Base-by-base conservation (phyloP, 352 stramenopile genomes). In the Phytophthora foliorum region DNA sequence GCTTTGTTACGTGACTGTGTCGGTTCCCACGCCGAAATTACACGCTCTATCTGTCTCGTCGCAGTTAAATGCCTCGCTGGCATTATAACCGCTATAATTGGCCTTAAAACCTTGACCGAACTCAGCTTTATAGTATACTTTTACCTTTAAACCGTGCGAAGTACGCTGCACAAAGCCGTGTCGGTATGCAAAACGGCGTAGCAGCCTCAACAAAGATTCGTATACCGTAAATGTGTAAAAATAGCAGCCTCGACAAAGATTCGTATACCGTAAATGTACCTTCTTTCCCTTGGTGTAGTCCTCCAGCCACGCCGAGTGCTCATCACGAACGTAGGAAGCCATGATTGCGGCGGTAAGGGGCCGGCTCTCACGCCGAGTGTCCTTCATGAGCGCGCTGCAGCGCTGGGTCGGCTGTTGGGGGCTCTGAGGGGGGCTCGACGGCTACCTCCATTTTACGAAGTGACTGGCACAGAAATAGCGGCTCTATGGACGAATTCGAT, bases 151-250 rank as follows among this genome's bases (percentile, higher is more conserved):
- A 38, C 52, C 52, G 16, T 39, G 36, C 21, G 52, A 22, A 16
- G 52, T 50, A 25, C 52, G 38, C 38, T 59, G 9, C 11, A 50
- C 25, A 39, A 62, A 53, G 9, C 39, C 27, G 54, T 62, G 39
- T 13, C 41, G 24, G 10, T 53, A 53, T 22, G 25, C 53, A 19
- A 60, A 60, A 19, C 53, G 25, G 9, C 27, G 53, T 19, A 60
- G 21, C 22, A 60, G 17, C 42, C 29, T 41, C 14, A 54, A 29
- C 27, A 54, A 17, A 21, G 14, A 63, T 27, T 63, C 19, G 19
- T 63, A 54, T 10, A 41, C 41, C 16, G 42, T 59, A 42, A 42
- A 49, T 2, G 53, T 6, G n/a, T n/a, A n/a, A n/a, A n/a, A n/a
- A n/a, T 19, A 60, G 21, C 22, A 60, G 17, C 42, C 29, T 41